Conservation (phyloP, 805 yeast species). For the Yamadazyma laniorum region DNA sequence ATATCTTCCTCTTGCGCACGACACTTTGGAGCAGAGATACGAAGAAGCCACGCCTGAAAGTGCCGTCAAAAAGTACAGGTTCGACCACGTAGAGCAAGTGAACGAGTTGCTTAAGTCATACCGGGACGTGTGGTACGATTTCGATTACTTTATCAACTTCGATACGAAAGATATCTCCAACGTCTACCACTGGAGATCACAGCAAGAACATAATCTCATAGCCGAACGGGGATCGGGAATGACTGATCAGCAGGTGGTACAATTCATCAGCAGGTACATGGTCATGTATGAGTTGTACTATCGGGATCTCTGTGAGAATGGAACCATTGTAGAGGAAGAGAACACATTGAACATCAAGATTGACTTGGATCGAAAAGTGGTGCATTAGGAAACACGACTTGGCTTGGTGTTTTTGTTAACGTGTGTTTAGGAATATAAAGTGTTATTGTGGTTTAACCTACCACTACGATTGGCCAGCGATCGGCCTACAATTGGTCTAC, state of each 20-base stretch:
- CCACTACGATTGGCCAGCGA: too few relatives aligned
- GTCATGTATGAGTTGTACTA: slow-evolving; percentile 78
- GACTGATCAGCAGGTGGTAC: slow-evolving; percentile 66
- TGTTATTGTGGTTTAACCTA: too few relatives aligned
- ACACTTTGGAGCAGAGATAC: slow-evolving; percentile 15
- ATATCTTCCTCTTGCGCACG: slow-evolving; percentile 38
- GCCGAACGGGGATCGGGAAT: slow-evolving; percentile 64
- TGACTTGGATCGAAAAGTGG: slow-evolving; percentile 4
- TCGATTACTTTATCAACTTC: slow-evolving; percentile 61
- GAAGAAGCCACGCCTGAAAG: slow-evolving; percentile 1
- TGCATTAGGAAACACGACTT: too few relatives aligned
- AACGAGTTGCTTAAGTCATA: slow-evolving; percentile 56
- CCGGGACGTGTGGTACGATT: slow-evolving; percentile 52
- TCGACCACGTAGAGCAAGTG: slow-evolving; percentile 37
- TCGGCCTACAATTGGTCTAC: too few relatives aligned
- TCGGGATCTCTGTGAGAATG: slow-evolving; percentile 34
- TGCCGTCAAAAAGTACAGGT: slow-evolving; percentile 16
- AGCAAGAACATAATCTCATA: slow-evolving; percentile 69
- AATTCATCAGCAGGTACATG: slow-evolving; percentile 81
- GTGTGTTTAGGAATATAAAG: neutral
- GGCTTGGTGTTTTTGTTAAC: neutral
- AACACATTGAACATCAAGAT: slow-evolving; percentile 1
- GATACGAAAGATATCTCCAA: slow-evolving; percentile 57
- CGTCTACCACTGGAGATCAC: slow-evolving; percentile 76
- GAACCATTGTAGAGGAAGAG: neutral